These are phyloP conservation scores for Alternaria longipes DNA, from an alignment of 2,329 filamentous ascomycete species.

Conservation along the genomic window DNA sequence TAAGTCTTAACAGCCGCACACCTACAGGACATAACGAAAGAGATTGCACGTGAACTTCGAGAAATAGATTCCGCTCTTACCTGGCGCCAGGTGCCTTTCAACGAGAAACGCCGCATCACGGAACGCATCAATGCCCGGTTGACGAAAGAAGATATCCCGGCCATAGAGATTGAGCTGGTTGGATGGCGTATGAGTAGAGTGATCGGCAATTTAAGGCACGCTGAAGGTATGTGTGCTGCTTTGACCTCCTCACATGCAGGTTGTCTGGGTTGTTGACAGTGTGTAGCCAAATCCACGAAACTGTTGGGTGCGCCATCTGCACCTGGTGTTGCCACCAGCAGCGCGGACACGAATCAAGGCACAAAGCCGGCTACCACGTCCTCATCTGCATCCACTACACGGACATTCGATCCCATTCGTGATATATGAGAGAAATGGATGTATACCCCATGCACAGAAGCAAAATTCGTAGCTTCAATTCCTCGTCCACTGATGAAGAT, in stretches of 20 bases:
- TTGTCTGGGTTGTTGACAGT: neutral
- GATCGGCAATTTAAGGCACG: conserved; percentile 1
- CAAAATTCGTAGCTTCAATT: neutral
- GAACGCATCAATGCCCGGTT: neutral
- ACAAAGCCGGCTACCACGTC: neutral
- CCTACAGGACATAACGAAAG: conserved; percentile 1
- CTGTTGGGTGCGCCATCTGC: neutral
- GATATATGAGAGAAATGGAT: neutral
- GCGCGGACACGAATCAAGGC: neutral
- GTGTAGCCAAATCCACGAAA: neutral
- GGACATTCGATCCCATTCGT: neutral
- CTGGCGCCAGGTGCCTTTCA: neutral
- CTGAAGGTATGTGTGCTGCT: neutral
- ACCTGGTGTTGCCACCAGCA: neutral
- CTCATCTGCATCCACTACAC: neutral
- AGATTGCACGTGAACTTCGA: neutral
- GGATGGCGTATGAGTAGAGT: conserved; percentile 6
- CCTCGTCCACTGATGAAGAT: neutral
- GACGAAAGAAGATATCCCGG: neutral
- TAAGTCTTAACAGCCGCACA: neutral
- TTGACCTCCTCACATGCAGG: neutral
- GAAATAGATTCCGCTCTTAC: neutral
- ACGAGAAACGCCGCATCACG: neutral
- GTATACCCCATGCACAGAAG: neutral
- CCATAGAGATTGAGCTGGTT: neutral